Conservation (phyloP, 2,329 filamentous ascomycete species). For the Pseudocercospora macadamiae region DNA sequence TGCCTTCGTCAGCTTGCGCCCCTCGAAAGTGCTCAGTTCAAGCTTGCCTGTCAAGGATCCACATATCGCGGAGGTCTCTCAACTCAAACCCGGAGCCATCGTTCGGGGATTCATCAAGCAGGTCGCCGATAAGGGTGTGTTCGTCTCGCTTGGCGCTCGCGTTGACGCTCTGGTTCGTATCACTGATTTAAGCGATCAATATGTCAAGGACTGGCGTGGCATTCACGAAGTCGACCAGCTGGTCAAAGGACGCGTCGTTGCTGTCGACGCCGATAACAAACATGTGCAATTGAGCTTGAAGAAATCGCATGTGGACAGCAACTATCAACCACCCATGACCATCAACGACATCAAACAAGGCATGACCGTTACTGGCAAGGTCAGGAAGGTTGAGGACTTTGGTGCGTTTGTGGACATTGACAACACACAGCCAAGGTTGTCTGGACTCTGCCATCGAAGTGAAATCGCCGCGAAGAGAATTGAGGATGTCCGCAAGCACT, state of each 20-base stretch:
- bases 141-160: slow-evolving; percentile 79
- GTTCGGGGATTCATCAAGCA: slow-evolving; percentile 91
- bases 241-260: slow-evolving; percentile 81
- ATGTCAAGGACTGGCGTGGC: slow-evolving; percentile 93
- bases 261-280: slow-evolving; percentile 67
- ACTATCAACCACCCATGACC: slow-evolving; percentile 73
- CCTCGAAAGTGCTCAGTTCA: slow-evolving; percentile 87
- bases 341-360: slow-evolving; percentile 78
- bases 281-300: slow-evolving; percentile 88
- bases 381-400: slow-evolving; percentile 92
- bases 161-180: slow-evolving; percentile 83
- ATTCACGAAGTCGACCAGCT: slow-evolving; percentile 86
- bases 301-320: slow-evolving; percentile 76
- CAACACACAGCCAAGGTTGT: slow-evolving; percentile 77
- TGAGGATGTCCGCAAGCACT: slow-evolving; percentile 84
- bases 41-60: slow-evolving; percentile 77
- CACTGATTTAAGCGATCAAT: slow-evolving; percentile 85
- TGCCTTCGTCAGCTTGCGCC: slow-evolving; percentile 77
- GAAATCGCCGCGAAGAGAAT: slow-evolving; percentile 87
- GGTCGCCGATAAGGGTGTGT: slow-evolving; percentile 84
- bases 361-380: slow-evolving; percentile 82
- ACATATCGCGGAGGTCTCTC: slow-evolving; percentile 71
- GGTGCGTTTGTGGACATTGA: slow-evolving; percentile 93
- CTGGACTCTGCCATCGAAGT: slow-evolving; percentile 87
- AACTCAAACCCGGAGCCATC: slow-evolving; percentile 76